These are phyloP conservation scores for Thalassiosira oceanica DNA, from an alignment of 352 stramenopile genomes.

Conservation along the genomic window DNA sequence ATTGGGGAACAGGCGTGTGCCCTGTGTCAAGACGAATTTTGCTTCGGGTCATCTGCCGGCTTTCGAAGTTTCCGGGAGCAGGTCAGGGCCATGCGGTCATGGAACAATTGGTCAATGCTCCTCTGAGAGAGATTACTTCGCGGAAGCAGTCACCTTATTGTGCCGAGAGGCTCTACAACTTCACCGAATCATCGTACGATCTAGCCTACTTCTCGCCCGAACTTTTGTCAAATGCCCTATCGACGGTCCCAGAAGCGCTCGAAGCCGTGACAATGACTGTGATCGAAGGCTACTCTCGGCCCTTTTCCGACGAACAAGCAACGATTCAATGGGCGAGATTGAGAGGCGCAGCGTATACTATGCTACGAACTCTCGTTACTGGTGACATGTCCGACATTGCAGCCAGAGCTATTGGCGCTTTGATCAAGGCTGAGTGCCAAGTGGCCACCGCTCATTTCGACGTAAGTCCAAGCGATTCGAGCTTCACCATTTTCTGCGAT, in stretches of 20 bases:
- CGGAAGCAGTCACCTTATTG: constrained; percentile 11
- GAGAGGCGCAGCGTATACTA: constrained; percentile 43
- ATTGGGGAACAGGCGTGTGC: constrained; percentile 60
- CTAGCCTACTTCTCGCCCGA: constrained; percentile 60
- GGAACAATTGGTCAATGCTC: constrained; percentile 12
- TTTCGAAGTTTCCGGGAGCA: constrained; percentile 20
- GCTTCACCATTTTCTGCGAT: constrained; percentile 61
- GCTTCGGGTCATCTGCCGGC: constrained; percentile 52
- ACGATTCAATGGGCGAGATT: constrained; percentile 69
- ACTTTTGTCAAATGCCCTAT: constrained; percentile 42
- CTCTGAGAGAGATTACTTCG: constrained; percentile 26
- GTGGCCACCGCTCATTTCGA: constrained; percentile 47
- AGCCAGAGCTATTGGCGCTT: constrained; percentile 21
- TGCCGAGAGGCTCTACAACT: constrained; percentile 33
- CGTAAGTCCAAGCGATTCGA: constrained; percentile 24
- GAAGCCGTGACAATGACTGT: constrained; percentile 26
- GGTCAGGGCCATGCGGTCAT: constrained; percentile 29
- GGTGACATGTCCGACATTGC: constrained; percentile 35
- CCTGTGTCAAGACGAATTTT: constrained; percentile 69
- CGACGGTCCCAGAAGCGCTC: constrained; percentile 19
- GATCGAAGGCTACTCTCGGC: constrained; percentile 26
- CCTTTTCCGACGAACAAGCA: no score
- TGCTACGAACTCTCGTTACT: constrained; percentile 39
- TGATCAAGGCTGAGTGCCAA: constrained; percentile 58
- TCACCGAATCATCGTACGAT: constrained; percentile 65